phyloP scores from a whole-genome alignment of 805 yeast species.

The Sungouiozyma intestinalis region DNA sequence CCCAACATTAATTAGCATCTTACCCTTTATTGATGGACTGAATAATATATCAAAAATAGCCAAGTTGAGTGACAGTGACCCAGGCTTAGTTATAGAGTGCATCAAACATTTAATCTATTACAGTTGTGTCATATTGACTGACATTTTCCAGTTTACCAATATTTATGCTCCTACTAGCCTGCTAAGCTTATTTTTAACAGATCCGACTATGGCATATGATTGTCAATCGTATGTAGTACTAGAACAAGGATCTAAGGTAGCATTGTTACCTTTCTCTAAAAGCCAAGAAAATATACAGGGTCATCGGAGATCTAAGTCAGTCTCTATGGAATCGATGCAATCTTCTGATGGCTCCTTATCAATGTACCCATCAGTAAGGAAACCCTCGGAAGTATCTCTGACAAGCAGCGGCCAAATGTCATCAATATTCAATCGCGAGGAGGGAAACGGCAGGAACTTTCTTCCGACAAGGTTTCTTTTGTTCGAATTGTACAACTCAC shows the following conservation, averaged over 20 bases:
- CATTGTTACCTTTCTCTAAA: constrained; percentile 27
- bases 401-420: neutral
- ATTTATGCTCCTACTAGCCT: constrained; percentile 82
- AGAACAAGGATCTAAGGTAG: constrained; percentile 26
- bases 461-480: constrained; percentile 56
- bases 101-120: constrained; percentile 87
- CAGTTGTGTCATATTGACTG: constrained; percentile 71
- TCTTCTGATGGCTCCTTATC: constrained; percentile 1
- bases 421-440: neutral
- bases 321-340: constrained; percentile 5
- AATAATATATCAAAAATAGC: constrained; percentile 74
- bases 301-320: constrained; percentile 2
- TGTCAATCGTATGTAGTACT: constrained; percentile 73
- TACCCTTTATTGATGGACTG: constrained; percentile 81
- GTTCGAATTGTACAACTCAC: constrained; percentile 63
- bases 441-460: constrained; percentile 1
- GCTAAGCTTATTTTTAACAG: constrained; percentile 56
- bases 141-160: constrained; percentile 81
- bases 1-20: constrained; percentile 83
- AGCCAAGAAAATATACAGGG: neutral
- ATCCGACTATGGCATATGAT: constrained; percentile 57
- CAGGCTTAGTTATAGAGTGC: constrained; percentile 68
- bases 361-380: constrained; percentile 1
- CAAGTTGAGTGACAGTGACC: constrained; percentile 71
- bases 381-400: neutral